Base-by-base conservation (phyloP, 192 early-diverging fungal species). In the Helicostylum pulchrum region DNA sequence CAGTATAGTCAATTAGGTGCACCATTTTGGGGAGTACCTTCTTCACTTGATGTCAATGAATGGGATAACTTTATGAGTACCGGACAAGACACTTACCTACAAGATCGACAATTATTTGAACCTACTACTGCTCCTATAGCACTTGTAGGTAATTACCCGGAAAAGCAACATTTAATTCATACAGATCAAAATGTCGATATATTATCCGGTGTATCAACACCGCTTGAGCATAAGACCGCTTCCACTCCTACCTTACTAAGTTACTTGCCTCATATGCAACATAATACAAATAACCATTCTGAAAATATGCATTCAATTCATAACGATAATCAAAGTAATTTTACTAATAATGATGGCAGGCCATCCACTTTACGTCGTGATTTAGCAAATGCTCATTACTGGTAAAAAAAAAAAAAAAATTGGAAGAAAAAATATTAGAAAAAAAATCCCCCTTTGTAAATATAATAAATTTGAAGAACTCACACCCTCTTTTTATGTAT, bases 21-120 rank as follows among this genome's bases (percentile, higher is more conserved):
- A 10, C 61, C 68, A 2, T 70, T 70, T 26, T 70, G 68, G 68
- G 68, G 68, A 12, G 60, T 70, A 5, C 68, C 68, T 12, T 53
- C 68, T 17, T 70, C 68, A 2, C 36, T 70, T 7, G 68, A 70
- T 43, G 47, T 64, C 23, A 42, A 70, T 31, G 68, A 70, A 19
- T 70, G 68, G 68, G 63, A 48, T 34, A 56, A 49, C 10, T 70
- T 64, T 44, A 21, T 70, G n/a, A 61, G 62, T 20, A 58, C 45
- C 0, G 61, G 58, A 44, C 31, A 39, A 42, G 47, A 49, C 4
- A n/a, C 5, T 12, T 46, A 61, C 26, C 20, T 31, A 46, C 57
- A 61, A n/a, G 31, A 34, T 23, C 21, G 15, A 17, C 57, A 49
- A 21, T 17, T 0, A 31, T 45, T 17, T 20, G 53, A n/a, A 21